A percentile compares a stretch with the other conserved stretches of the same genome.
Conservation (phyloP, 164 flowering plant species). For the Macadamia tetraphylla region DNA sequence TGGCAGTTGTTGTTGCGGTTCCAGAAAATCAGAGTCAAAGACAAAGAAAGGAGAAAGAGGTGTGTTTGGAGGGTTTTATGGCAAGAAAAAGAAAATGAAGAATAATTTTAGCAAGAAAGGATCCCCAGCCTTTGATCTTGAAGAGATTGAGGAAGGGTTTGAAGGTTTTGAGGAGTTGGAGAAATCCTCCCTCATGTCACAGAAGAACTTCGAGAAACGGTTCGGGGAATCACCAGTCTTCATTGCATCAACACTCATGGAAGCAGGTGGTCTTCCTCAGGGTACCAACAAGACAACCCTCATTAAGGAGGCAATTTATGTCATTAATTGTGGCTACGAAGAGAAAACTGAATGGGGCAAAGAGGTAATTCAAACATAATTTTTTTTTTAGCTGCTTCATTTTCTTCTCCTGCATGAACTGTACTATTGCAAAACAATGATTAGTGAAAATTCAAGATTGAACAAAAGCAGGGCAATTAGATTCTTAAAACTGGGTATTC, state of each 20-base stretch:
- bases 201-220: conserved; percentile 85
- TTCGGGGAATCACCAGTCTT: conserved; percentile 92
- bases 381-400: not conserved
- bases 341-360: conserved; percentile 98
- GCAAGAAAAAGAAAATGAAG: conserved; percentile 65
- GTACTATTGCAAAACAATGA: too few relatives aligned
- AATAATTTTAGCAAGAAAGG: conserved; percentile 54
- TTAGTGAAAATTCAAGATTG: too few relatives aligned
- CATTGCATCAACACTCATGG: conserved; percentile 81
- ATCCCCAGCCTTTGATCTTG: conserved; percentile 67
- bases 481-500: too few relatives aligned
- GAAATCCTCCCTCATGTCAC: conserved; percentile 91
- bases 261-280: conserved; percentile 85
- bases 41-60: conserved; percentile 47
- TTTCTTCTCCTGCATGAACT: too few relatives aligned
- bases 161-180: conserved; percentile 90
- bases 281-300: conserved; percentile 57
- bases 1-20: conserved; percentile 79
- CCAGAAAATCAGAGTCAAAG: conserved; percentile 52
- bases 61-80: conserved; percentile 31
- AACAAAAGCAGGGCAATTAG: too few relatives aligned
- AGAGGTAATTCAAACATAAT: conserved; percentile 49
- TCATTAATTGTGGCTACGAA: conserved; percentile 88
- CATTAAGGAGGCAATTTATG: conserved; percentile 93
- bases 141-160: conserved; percentile 91